Conservation (phyloP, 176 grass and related monocot genomes). For the Eleusine coracana region DNA sequence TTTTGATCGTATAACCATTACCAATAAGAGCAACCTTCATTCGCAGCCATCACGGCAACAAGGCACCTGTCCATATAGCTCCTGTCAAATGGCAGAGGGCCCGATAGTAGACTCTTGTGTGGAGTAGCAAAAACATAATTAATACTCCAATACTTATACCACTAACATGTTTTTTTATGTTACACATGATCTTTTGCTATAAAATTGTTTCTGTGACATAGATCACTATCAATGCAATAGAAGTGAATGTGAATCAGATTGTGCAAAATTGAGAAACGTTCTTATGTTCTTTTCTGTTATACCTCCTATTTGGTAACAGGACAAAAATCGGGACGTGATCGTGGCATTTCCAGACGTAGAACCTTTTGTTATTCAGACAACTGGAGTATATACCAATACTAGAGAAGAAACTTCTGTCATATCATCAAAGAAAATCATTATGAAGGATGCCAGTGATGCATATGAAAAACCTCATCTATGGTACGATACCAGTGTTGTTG, state of each 20-base stretch:
- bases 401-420: slow-evolving; percentile 17
- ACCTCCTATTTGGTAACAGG: slow-evolving; percentile 49
- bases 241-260: slow-evolving; percentile 15
- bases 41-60: too few species aligned
- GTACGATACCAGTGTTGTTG: slow-evolving; percentile 66
- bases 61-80: not conserved
- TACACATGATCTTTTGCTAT: not conserved
- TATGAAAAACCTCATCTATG: slow-evolving; percentile 91
- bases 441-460: slow-evolving; percentile 48
- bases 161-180: not conserved
- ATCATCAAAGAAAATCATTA: slow-evolving; percentile 18
- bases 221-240: not conserved
- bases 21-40: not conserved
- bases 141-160: not conserved
- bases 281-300: slow-evolving; percentile 23
- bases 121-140: slow-evolving; percentile 27
- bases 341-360: slow-evolving; percentile 90
- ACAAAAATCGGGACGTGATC: slow-evolving; percentile 91
- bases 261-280: not conserved
- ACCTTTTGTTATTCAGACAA: slow-evolving; percentile 65
- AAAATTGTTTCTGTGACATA: not conserved
- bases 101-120: not conserved
- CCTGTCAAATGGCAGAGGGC: not conserved
- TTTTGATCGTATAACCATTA: not conserved
- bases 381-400: slow-evolving; percentile 25